Percentiles rank a stretch among this genome's conserved stretches.
These are phyloP conservation scores for Candida labiduridarum DNA, from an alignment of 1,139 yeast genomes.

Conservation along the genomic window DNA sequence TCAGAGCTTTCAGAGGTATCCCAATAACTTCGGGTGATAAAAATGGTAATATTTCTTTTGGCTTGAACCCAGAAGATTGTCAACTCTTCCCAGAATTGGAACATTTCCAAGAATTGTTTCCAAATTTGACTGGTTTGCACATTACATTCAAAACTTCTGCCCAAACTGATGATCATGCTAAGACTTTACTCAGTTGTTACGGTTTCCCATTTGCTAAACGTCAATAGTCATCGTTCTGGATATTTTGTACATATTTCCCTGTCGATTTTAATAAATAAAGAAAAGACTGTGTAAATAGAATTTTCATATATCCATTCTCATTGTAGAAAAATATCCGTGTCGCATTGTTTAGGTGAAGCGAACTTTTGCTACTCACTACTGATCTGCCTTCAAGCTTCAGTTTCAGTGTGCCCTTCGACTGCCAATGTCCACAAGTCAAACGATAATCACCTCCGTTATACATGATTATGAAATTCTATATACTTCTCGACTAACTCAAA, in stretches of 20 bases:
- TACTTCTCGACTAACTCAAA: conserved; percentile 42
- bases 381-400: no score
- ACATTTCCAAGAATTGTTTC: conserved; percentile 87
- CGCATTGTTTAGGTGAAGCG: no score
- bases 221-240: neutral
- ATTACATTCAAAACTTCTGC: conserved; percentile 87
- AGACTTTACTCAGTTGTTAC: conserved; percentile 76
- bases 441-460: conserved; percentile 6
- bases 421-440: conserved; percentile 1
- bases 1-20: conserved; percentile 85
- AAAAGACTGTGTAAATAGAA: conserved; percentile 5
- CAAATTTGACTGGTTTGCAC: conserved; percentile 83
- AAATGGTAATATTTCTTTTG: conserved; percentile 84
- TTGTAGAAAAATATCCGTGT: neutral
- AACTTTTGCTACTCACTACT: no score
- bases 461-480: conserved; percentile 11
- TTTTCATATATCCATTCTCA: neutral
- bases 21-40: conserved; percentile 78
- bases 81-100: conserved; percentile 92
- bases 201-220: conserved; percentile 70
- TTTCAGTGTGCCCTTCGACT: neutral
- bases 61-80: conserved; percentile 76
- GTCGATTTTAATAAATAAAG: neutral
- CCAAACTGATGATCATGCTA: conserved; percentile 89
- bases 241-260: conserved; percentile 5